Evolutionary conservation across 306 rosid species (phyloP).

Genomic region (Inga oerstediana): DNA sequence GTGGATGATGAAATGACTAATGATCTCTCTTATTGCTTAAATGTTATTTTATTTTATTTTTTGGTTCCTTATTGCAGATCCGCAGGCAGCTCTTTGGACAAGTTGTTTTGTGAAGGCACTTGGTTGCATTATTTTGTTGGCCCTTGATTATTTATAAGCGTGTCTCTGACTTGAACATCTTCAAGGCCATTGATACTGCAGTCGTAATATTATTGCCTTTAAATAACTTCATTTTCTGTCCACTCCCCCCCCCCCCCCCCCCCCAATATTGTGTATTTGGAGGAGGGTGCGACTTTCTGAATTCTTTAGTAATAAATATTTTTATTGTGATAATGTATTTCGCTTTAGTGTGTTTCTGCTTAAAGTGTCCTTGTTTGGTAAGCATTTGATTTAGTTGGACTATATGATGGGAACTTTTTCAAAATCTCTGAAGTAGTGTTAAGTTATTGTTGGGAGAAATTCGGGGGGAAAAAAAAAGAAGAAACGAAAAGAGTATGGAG

Average conservation of each 20-base stretch:
- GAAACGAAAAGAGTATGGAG: too few species aligned
- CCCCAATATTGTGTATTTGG: constrained; percentile 24
- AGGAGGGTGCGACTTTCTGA: constrained; percentile 26
- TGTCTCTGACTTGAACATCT: constrained; percentile 35
- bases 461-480: too few species aligned
- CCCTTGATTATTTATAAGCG: constrained; percentile 39
- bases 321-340: constrained; percentile 4
- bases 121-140: constrained; percentile 30
- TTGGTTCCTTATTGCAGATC: constrained; percentile 61
- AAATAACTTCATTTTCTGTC: constrained; percentile 37
- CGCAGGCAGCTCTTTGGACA: constrained; percentile 81
- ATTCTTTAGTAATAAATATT: constrained; percentile 33
- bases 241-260: neutral
- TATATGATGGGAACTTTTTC: too few species aligned
- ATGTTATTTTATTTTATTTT: too few species aligned
- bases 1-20: too few species aligned
- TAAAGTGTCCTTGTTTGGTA: neutral
- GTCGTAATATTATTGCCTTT: constrained; percentile 17
- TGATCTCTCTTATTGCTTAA: neutral
- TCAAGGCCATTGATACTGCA: constrained; percentile 38
- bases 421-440: too few species aligned
- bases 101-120: constrained; percentile 57
- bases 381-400: neutral
- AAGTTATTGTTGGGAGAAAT: too few species aligned
- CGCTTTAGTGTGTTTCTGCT: constrained; percentile 2